These are phyloP conservation scores for Arthrobotrys entomopaga DNA, from an alignment of 2,329 filamentous ascomycete species.

Conservation along the genomic window DNA sequence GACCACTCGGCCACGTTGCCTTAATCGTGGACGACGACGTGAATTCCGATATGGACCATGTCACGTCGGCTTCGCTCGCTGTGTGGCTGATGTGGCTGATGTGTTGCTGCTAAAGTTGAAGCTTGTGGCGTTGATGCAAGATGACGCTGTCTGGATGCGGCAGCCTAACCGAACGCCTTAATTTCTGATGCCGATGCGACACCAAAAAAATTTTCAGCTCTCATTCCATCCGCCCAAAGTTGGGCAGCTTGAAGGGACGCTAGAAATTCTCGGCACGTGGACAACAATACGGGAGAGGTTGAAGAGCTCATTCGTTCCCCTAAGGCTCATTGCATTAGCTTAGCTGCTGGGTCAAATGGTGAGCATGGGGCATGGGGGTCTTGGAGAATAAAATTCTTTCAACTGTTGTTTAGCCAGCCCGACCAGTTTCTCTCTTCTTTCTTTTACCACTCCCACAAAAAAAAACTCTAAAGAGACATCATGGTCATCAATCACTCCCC, in stretches of 20 bases:
- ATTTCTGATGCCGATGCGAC: constrained; percentile 3
- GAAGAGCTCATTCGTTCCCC: constrained; percentile 31
- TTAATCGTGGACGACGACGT: neutral
- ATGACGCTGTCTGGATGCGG: constrained; percentile 52
- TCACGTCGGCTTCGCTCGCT: too few species aligned
- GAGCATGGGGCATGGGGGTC: neutral
- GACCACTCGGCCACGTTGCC: constrained; percentile 57
- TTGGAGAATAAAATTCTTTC: constrained; percentile 44
- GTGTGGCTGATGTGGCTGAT: too few species aligned
- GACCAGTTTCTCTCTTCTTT: constrained; percentile 20
- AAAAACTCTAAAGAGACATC: constrained; percentile 53
- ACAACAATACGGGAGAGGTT: neutral
- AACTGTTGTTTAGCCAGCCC: constrained; percentile 4
- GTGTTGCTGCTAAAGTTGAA: constrained; percentile 9
- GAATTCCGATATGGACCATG: too few species aligned
- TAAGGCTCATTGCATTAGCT: neutral
- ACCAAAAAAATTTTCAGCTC: constrained; percentile 1
- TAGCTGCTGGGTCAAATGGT: too few species aligned
- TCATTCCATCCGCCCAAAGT: constrained; percentile 14
- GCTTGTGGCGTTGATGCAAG: constrained; percentile 28
- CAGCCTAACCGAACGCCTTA: constrained; percentile 36
- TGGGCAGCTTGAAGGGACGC: neutral
- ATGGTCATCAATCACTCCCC: constrained; percentile 44
- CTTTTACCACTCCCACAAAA: constrained; percentile 22
- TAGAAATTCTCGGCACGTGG: constrained; percentile 30